Evolutionary conservation across 495 filamentous ascomycete species (phyloP), one percentile per base, ranked within the genome.

Genomic region (Xylaria bambusicola): DNA sequence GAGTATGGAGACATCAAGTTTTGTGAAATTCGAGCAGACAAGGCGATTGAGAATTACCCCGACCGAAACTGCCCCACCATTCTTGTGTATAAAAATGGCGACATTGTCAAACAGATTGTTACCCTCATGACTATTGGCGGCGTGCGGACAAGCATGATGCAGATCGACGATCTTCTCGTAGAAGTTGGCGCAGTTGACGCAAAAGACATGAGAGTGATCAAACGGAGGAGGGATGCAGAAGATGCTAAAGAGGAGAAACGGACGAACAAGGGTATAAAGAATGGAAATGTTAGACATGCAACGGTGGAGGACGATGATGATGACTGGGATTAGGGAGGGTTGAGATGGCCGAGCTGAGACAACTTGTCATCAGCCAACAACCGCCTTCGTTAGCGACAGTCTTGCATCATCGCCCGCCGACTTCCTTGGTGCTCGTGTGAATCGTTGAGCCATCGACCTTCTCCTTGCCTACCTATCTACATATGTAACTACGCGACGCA

Each of bases 1-100:
- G 90, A 91, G 67, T 98, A 87, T 67, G 91, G 91, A 27, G 92
- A 99, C 58, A 74, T 98, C 69, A 99, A 99, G 75, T 99, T 99
- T 77, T 97, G 93, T 71, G 91, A 99, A 74, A 98, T 99, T 45
- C 81, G 86, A 63, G 94, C 85, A 2, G 87, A 92, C 67, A 86
- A 96, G 83, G 96, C 94, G 57, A 97, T 99, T 66, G 94, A 98
- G 75, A 88, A 88, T 20, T 99, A 98, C 71, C 94, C 94, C 15
- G 95, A 98, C 68, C 81, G 82, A 52, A 98, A 97, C 67, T 95
- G 91, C 48, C 94, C 94, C 8, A 99, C 94, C 6, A 93, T 99
- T 29, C 74, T 99, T 56, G 84, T 96, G 0, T 99, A 98, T 68
- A 86, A 86, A 67, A 89, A 97, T 62, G 92, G 91, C 18, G 92